A percentile compares a stretch with the other conserved stretches of the same genome.
Evolutionary conservation across 2,329 filamentous ascomycete species (phyloP).

Genomic region (Colletotrichum lindemuthianum): DNA sequence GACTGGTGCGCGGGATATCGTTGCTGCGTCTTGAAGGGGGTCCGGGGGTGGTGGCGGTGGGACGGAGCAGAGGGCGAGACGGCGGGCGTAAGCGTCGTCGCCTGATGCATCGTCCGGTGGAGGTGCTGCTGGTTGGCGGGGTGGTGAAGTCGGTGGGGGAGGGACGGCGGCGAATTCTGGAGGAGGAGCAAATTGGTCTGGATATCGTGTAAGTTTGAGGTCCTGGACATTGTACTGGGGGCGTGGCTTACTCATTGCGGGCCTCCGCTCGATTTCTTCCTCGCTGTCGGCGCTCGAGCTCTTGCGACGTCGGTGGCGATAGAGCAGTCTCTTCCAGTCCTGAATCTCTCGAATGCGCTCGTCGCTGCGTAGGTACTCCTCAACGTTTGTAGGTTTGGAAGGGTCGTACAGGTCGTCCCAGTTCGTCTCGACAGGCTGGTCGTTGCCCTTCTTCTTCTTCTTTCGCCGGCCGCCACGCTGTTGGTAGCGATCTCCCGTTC

Average conservation of each 20-base stretch:
- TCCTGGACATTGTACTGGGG: too few species aligned
- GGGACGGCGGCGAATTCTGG: constrained; percentile 66
- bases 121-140: constrained; percentile 55
- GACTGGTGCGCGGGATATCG: constrained; percentile 82
- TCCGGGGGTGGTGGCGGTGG: constrained; percentile 42
- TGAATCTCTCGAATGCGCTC: constrained; percentile 82
- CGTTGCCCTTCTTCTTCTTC: constrained; percentile 75
- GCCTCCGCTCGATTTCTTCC: constrained; percentile 50
- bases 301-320: constrained; percentile 71
- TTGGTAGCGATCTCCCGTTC: constrained; percentile 65
- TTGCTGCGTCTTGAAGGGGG: constrained; percentile 57
- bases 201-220: constrained; percentile 36
- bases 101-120: constrained; percentile 69
- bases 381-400: constrained; percentile 81
- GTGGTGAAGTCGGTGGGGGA: constrained; percentile 58
- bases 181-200: constrained; percentile 71
- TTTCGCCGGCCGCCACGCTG: constrained; percentile 82
- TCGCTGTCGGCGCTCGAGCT: constrained; percentile 54
- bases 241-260: constrained; percentile 37
- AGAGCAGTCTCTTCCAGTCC: constrained; percentile 87
- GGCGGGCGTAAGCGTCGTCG: constrained; percentile 75
- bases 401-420: constrained; percentile 96
- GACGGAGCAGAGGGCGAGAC: constrained; percentile 63
- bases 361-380: constrained; percentile 85
- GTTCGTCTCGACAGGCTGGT: constrained; percentile 69